Evolutionary conservation across 352 stramenopile genomes (phyloP).

Genomic region (Peronospora farinosa): DNA sequence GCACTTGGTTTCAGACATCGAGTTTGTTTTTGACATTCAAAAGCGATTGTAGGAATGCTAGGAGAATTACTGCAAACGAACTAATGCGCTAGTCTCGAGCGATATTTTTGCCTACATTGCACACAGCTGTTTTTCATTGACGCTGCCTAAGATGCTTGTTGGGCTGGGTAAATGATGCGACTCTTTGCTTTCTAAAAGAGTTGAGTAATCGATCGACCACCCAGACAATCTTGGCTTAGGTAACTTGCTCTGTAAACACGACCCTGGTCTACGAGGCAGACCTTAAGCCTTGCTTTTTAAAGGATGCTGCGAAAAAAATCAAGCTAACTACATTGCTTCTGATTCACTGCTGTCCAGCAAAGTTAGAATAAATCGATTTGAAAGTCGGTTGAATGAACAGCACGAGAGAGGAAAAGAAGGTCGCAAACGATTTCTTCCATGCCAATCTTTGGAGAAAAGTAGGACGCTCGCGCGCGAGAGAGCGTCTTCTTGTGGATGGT

Average conservation of each 20-base stretch:
- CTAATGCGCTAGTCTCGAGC: not conserved
- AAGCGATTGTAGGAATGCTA: slow-evolving; percentile 4
- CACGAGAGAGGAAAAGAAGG: not conserved
- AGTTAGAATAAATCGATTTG: not conserved
- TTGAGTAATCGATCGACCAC: not conserved
- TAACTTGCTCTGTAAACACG: not conserved
- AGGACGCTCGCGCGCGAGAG: not conserved
- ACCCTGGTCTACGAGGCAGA: too few species aligned
- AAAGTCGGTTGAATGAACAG: not conserved
- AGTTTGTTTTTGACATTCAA: not conserved
- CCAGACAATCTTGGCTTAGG: too few species aligned
- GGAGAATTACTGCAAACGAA: slow-evolving; percentile 6
- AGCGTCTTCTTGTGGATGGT: not conserved
- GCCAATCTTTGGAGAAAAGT: slow-evolving; percentile 1
- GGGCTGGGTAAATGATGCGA: not conserved
- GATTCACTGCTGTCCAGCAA: not conserved
- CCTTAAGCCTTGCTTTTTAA: too few species aligned
- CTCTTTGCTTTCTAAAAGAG: not conserved
- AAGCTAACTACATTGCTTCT: not conserved
- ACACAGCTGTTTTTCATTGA: slow-evolving; percentile 15
- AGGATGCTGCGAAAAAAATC: too few species aligned
- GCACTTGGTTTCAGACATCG: slow-evolving; percentile 11
- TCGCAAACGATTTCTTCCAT: not conserved
- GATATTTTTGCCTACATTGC: slow-evolving; percentile 2
- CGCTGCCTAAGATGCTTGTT: not conserved